Percentiles rank a stretch among this genome's conserved stretches.
Conservation (phyloP, 163 green algal species). For the Volvox carteri region DNA sequence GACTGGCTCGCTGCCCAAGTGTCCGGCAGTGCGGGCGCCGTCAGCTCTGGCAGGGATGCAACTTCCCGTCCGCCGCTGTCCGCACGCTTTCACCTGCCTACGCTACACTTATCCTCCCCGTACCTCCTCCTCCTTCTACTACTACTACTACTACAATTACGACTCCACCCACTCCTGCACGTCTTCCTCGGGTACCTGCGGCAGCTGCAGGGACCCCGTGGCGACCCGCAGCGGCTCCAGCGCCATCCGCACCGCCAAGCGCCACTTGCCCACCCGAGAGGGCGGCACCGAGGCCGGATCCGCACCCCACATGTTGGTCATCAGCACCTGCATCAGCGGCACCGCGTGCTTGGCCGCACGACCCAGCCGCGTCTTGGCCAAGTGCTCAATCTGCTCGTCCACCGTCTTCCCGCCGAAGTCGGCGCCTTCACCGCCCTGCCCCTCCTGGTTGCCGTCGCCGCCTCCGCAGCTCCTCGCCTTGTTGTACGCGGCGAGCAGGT, state of each 20-base stretch:
- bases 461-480: too few species aligned
- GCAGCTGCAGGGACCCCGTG: neutral
- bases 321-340: slow-evolving; percentile 1
- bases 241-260: neutral
- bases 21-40: too few species aligned
- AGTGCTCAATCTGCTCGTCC: slow-evolving; percentile 4
- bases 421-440: neutral
- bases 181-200: neutral
- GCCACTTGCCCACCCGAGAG: neutral
- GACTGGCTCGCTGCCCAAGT: too few species aligned
- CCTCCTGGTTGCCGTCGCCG: too few species aligned
- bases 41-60: too few species aligned
- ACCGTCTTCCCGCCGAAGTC: neutral
- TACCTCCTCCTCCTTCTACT: too few species aligned
- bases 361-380: neutral
- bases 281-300: neutral
- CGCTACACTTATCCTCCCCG: too few species aligned
- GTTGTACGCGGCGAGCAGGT: slow-evolving; percentile 7
- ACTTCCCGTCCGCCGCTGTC: too few species aligned
- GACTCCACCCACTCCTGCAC: neutral
- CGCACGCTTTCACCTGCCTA: too few species aligned
- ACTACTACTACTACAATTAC: too few species aligned
- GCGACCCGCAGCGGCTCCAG: slow-evolving; percentile 8
- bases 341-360: neutral
- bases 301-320: slow-evolving; percentile 21